Evolutionary conservation across 208 protist genomes (phyloP), one percentile per base, ranked within the genome.

Genomic region (Wallacemonas sp.): DNA sequence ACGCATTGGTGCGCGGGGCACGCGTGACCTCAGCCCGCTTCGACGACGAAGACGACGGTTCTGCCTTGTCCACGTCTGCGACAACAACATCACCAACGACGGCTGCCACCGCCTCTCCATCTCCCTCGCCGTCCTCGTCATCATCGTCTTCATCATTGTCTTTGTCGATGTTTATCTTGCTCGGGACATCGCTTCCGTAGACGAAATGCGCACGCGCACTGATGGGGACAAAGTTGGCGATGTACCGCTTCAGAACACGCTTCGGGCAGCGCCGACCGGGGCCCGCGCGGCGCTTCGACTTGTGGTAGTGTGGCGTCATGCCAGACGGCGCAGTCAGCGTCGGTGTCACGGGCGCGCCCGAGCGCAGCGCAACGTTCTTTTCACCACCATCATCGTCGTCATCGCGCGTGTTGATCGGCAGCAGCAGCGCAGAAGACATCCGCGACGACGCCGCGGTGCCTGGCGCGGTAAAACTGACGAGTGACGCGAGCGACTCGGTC

Each of bases 211-310:
- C 29, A 29, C 52, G 52, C 19, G 52, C 52, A 21, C n/a, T n/a
- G n/a, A 58, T 58, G 30, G 52, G 32, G 4, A 39, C n/a, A 24
- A 58, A 58, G 52, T 58, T 58, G 29, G 52, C 52, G n/a, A 16
- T 39, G 52, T 58, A 58, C 17, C 52, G 52, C 12, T 24, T 16
- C 52, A 58, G 23, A 5, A 39, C 30, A 27, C 52, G 52, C 30
- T 58, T 58, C 14, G 52, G 29, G n/a, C 52, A 58, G 17, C 32
- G 52, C 34, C 52, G 52, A 16, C 52, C 52, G 11, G 29, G 52
- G n/a, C 52, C 52, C 19, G 52, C 52, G 4, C 52, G 52, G 17
- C 52, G 52, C 52, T 58, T 58, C 52, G 52, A 58, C 32, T 58
- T 58, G 52, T 58, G 52, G n/a, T 58, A 58, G 30, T 9, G 52